Evolutionary conservation across 148 eudicot species (phyloP), one percentile per base, ranked within the genome.

Genomic region (Rhododendron mucronatum): DNA sequence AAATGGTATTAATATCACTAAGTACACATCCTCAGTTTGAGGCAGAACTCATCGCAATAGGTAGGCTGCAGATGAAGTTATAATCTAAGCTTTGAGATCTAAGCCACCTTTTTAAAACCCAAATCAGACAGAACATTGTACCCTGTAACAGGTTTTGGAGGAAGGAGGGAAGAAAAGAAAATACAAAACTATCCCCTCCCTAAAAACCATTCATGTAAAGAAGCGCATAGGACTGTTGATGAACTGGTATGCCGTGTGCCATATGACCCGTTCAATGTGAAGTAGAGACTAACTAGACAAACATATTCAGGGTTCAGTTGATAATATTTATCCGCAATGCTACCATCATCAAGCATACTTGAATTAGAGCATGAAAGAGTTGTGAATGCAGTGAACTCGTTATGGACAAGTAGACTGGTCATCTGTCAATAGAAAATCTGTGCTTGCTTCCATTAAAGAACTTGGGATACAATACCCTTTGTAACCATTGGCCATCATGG

Each of bases 391-490:
- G 87, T 84, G 57, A 93, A 93, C 77, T 91, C 94, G 44, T 87
- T 86, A 28, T n/a, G 95, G 93, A 87, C 99, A 96, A 85, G 84
- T 85, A 84, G 90, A 84, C 81, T 85, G 89, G 85, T 93, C 90
- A 57, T 88, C 88, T 83, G 77, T 80, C 82, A 89, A 85, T 18
- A 81, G 88, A 80, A 91, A 21, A 30, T 53, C 83, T 85, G 47
- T 87, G 87, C 94, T 91, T 80, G 86, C 90, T 88, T 90, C 93
- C 85, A 93, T 86, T 53, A 93, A 75, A 88, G 91, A 86, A 57
- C 81, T 86, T 10, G 99, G 95, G 37, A 91, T 91, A 86, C 99
- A 96, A 82, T 95, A 95, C 65, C 93, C 93, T 88, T 87, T 93
- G 48, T 82, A 71, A 33, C 82, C 86, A 75, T 87, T 81, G 53